Evolutionary conservation across 805 yeast species (phyloP), one percentile per base, ranked within the genome.

Genomic region (Peterozyma toletana): DNA sequence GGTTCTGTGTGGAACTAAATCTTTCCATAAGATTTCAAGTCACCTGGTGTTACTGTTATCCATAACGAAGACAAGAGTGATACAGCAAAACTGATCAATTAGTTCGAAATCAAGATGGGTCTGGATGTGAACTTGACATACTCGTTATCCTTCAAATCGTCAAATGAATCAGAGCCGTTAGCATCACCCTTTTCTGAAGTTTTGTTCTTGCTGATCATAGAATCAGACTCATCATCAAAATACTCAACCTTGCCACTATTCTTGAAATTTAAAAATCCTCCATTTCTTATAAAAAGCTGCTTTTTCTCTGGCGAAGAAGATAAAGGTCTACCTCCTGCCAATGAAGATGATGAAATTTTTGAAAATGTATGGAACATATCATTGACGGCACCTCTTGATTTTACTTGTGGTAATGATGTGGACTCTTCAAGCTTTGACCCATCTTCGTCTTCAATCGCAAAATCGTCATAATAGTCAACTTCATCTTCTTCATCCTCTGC

Each of bases 321-420:
- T 21, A 7, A 21, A 21, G 27, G 27, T 21, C 27, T 21, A 21
- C 27, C 27, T 21, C 27, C 27, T 21, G 27, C 27, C 27, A 21
- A 7, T 13, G 14, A 13, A 13, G 13, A 13, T 14, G 34, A 13
- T 5, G 33, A 27, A 33, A 44, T 30, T 18, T 37, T 40, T 35
- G 47, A 27, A 33, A 44, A 44, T 3, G 47, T 40, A 36, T 44
- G 47, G 37, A 33, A 44, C 47, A 44, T 44, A 31, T 44, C 47
- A 38, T 44, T 44, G 15, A 44, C 44, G 17, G 18, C 30, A 15
- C 30, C n/a, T 37, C 30, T 21, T 17, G 15, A 10, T 30, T 31
- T 9, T 13, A 21, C 27, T 21, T 21, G 27, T 4, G 27, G 27
- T 21, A 21, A 7, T 21, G 27, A 21, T 21, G 27, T 21, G 27